These are phyloP conservation scores for Komagataella mondaviorum DNA, from an alignment of 805 yeast genomes.

Conservation along the genomic window DNA sequence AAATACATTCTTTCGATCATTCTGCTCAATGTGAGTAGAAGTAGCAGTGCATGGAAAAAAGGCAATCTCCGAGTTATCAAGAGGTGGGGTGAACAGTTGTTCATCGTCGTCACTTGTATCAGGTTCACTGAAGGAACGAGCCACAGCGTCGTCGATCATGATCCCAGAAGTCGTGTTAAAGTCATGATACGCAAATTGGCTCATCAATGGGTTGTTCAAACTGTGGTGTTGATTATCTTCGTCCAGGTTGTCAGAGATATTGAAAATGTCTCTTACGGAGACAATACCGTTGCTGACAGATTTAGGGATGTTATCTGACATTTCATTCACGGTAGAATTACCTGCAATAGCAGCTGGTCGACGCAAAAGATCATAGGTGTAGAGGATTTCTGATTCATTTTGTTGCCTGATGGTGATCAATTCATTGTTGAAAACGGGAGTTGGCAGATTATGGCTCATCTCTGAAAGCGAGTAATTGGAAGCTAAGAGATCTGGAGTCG, in stretches of 20 bases:
- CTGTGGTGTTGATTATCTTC: background rate
- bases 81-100: background rate
- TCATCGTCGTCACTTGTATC: background rate
- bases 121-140: background rate
- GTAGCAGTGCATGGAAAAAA: background rate
- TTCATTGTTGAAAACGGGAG: background rate
- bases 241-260: background rate
- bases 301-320: background rate
- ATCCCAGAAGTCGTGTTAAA: background rate
- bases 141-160: background rate
- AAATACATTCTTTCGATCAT: background rate
- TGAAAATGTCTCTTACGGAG: background rate
- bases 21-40: background rate
- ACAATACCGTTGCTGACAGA: background rate
- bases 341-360: background rate
- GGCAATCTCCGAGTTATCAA: background rate
- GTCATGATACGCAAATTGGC: background rate
- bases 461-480: background rate
- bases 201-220: background rate
- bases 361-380: background rate
- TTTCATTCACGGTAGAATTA: background rate
- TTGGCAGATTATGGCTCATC: background rate
- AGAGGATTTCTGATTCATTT: background rate
- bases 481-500: background rate
- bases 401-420: background rate